Conservation (phyloP, 164 flowering plant genomes). For the Vitis amurensis region DNA sequence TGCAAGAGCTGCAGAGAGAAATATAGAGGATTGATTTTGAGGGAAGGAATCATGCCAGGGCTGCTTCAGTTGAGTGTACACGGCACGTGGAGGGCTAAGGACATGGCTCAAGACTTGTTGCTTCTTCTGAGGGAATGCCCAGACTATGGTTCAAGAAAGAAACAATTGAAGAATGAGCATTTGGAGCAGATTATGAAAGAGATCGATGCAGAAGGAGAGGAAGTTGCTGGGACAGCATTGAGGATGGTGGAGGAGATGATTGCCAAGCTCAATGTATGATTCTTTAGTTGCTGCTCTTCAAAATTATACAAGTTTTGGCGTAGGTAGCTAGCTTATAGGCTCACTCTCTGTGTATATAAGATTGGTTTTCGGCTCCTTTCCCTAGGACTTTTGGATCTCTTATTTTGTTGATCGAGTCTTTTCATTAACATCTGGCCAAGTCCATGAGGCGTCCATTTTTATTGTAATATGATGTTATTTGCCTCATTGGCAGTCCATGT, state of each 20-base stretch:
- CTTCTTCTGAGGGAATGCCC: conserved; percentile 45
- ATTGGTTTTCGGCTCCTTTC: conserved; percentile 1
- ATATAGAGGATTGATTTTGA: conserved; percentile 49
- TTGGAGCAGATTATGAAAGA: conserved; percentile 47
- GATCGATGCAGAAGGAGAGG: conserved; percentile 45
- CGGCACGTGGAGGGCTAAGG: conserved; percentile 51
- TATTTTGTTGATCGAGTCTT: too few relatives aligned
- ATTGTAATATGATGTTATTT: too few relatives aligned
- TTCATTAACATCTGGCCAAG: neutral
- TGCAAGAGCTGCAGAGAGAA: conserved; percentile 48
- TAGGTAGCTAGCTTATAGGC: neutral
- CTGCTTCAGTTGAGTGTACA: conserved; percentile 59
- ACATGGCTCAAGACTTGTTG: conserved; percentile 37
- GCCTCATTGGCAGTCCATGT: too few relatives aligned
- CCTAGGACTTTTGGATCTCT: neutral
- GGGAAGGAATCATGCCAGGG: conserved; percentile 65
- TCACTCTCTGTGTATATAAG: conserved; percentile 1
- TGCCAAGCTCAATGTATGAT: conserved; percentile 35
- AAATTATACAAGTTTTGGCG: neutral
- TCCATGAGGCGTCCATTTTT: too few relatives aligned
- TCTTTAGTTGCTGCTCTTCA: neutral
- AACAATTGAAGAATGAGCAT: conserved; percentile 20
- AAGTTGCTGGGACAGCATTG: conserved; percentile 25
- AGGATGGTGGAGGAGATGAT: conserved; percentile 61
- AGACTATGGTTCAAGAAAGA: conserved; percentile 11